These are phyloP conservation scores for Phialocephala subalpina DNA, from an alignment of 2,329 filamentous ascomycete genomes.

Conservation along the genomic window DNA sequence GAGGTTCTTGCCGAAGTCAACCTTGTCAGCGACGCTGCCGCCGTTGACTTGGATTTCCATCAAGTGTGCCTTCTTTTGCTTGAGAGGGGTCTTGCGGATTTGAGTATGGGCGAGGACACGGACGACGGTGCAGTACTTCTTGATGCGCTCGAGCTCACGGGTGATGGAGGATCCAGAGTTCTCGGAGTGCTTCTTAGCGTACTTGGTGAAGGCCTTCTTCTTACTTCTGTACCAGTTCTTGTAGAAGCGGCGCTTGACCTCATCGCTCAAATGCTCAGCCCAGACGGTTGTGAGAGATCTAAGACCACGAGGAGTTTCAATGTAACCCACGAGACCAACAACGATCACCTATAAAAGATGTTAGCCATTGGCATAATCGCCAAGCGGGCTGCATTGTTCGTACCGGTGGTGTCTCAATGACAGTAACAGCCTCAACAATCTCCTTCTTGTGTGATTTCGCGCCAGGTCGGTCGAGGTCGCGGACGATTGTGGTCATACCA, in stretches of 20 bases:
- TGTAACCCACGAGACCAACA: conserved; percentile 99
- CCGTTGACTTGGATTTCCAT: conserved; percentile 99
- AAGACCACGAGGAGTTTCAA: conserved; percentile 99
- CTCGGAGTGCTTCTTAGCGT: conserved; percentile 99
- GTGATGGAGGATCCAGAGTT: conserved; percentile 88
- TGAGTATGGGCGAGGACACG: conserved; percentile 99
- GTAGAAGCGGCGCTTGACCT: conserved; percentile 99
- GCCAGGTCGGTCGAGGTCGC: conserved; percentile 93
- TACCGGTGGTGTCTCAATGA: conserved; percentile 96
- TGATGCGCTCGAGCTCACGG: conserved; percentile 99
- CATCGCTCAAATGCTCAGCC: conserved; percentile 99
- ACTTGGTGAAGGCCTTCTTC: conserved; percentile 99
- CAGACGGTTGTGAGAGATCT: conserved; percentile 99
- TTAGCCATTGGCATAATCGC: conserved; percentile 76
- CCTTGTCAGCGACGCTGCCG: conserved; percentile 94
- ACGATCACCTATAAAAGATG: conserved; percentile 90
- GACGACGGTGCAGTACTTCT: conserved; percentile 99
- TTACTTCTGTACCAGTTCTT: conserved; percentile 99
- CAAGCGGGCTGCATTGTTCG: conserved; percentile 84
- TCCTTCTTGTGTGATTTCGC: conserved; percentile 99
- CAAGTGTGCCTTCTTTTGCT: conserved; percentile 99
- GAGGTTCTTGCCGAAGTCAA: conserved; percentile 91
- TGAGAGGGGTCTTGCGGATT: conserved; percentile 98
- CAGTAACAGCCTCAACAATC: conserved; percentile 86
- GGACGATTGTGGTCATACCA: conserved; percentile 99